Conservation (phyloP, 352 stramenopile genomes). For the Globisporangium mamillatum region DNA sequence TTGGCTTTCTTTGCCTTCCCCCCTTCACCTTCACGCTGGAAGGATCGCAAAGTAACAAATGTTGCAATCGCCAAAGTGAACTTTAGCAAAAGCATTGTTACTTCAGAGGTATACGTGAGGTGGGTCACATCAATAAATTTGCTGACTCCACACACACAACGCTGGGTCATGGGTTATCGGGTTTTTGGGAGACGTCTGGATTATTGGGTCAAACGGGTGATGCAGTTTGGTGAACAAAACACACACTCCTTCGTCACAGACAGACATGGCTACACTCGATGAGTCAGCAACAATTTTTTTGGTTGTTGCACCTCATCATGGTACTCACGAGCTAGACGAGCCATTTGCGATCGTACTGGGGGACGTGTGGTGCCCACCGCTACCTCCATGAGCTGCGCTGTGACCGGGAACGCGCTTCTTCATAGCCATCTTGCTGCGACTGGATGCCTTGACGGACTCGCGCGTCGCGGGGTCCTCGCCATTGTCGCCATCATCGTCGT, state of each 20-base stretch:
- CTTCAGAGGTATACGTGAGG: not conserved
- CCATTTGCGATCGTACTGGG: not conserved
- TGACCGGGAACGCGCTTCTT: conserved; percentile 34
- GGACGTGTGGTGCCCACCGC: not conserved
- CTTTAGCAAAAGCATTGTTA: not conserved
- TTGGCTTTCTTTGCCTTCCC: not conserved
- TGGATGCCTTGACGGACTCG: conserved; percentile 67
- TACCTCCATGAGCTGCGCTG: not conserved
- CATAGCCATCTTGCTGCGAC: conserved; percentile 49
- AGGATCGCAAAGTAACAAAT: conserved; percentile 14
- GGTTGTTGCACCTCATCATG: not conserved
- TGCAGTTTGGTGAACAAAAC: not conserved
- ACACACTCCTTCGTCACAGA: not conserved
- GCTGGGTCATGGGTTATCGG: too few relatives aligned
- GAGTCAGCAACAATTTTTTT: not conserved
- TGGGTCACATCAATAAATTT: not conserved
- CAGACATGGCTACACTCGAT: conserved; percentile 1
- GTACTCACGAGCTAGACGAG: not conserved
- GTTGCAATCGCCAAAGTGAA: not conserved
- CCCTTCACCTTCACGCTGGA: not conserved
- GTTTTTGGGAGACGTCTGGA: not conserved
- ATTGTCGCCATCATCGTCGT: conserved; percentile 38
- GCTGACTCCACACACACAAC: too few relatives aligned
- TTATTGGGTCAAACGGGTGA: not conserved
- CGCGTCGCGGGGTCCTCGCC: conserved; percentile 44